Evolutionary conservation across 2,329 filamentous ascomycete genomes (phyloP), one percentile per base, ranked within the genome.

Genomic region (Penicillium sp.): DNA sequence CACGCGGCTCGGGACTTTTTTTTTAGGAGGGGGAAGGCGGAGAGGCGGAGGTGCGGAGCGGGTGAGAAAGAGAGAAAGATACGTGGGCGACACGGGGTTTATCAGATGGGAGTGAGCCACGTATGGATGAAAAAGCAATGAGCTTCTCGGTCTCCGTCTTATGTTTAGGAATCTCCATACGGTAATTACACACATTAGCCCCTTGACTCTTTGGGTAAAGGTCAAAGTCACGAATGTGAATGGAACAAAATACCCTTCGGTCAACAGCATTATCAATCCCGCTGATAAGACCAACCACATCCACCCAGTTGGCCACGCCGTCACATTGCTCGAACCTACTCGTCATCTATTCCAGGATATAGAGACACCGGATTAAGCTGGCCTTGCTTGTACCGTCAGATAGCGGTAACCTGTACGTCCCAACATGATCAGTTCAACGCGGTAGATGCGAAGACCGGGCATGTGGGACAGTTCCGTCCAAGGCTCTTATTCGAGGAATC

Each of bases 201-300:
- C n/a, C 24, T 9, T 34, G 18, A 13, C 36, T 21, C 16, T 13
- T 6, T 39, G 33, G 15, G 15, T 16, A 16, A 34, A n/a, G 15
- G 31, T n/a, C 15, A 15, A n/a, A 16, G n/a, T 36, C 18, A 36
- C 33, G 28, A 34, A 16, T 34, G 36, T 46, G 24, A 26, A 26
- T 26, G 24, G 7, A 7, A 26, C 24, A 26, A 26, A 26, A 23
- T 38, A 41, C 43, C 49, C 50, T 49, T 52, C 48, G 28, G 47
- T 47, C 56, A 58, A 53, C 38, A 33, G 18, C 53, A 62, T 62
- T 62, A 61, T 62, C 61, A 60, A 62, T 58, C 44, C 47, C 45
- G 36, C 50, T 48, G 58, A 60, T 63, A 64, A 65, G 59, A 60
- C 67, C 67, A 70, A 70, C 67, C 67, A 70, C 64, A 60, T 43